A percentile compares a stretch with the other conserved stretches of the same genome.
phyloP scores from a whole-genome alignment of 371 early-diverging fungal species.

The Chytridiales sp. region DNA sequence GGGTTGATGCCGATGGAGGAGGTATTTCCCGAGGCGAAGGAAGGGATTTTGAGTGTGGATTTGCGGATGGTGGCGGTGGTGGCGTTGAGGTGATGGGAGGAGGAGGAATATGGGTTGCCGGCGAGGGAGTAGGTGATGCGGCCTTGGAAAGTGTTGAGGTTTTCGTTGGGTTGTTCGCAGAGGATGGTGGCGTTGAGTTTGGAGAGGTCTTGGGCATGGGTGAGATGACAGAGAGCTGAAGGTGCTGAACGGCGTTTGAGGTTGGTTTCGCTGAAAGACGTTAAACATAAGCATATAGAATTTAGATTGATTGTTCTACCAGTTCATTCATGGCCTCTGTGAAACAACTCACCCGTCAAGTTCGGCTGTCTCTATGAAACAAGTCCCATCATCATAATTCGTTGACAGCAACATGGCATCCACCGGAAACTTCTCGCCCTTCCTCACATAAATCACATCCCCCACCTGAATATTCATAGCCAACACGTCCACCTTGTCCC shows the following conservation, averaged over 20 bases:
- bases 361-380: slow-evolving; percentile 84
- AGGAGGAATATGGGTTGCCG: no score
- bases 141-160: slow-evolving; percentile 48
- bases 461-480: slow-evolving; percentile 52
- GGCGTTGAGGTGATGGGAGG: no score
- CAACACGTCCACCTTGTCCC: slow-evolving; percentile 25
- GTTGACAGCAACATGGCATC: slow-evolving; percentile 59
- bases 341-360: slow-evolving; percentile 70
- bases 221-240: slow-evolving; percentile 17
- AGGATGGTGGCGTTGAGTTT: slow-evolving; percentile 39
- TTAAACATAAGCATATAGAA: background rate
- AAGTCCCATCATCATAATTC: slow-evolving; percentile 48
- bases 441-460: slow-evolving; percentile 50
- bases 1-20: no score
- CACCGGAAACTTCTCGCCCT: slow-evolving; percentile 60
- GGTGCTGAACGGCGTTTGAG: slow-evolving; percentile 52
- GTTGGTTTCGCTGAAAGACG: slow-evolving; percentile 56
- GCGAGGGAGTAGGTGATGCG: no score
- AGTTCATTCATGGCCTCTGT: background rate
- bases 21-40: background rate
- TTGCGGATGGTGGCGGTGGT: no score
- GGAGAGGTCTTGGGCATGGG: slow-evolving; percentile 17
- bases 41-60: slow-evolving; percentile 1
- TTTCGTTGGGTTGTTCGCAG: slow-evolving; percentile 55
- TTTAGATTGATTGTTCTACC: no score